phyloP scores from a whole-genome alignment of 2,329 filamentous ascomycete genomes.

The Fusarium sp. region DNA sequence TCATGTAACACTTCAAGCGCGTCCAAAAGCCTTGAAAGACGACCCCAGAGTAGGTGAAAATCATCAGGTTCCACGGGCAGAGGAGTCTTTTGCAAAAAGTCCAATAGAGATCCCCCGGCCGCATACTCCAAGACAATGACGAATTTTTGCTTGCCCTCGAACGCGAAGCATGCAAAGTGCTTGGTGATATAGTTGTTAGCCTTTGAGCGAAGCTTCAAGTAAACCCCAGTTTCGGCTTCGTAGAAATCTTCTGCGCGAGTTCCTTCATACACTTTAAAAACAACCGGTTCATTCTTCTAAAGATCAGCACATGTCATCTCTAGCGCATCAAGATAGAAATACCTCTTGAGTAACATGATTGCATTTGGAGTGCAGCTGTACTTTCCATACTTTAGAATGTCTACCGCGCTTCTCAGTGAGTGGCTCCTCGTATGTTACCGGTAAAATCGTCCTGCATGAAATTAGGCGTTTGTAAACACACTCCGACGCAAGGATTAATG shows the following conservation, averaged over 20 bases:
- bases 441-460: background rate
- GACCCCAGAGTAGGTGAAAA: background rate
- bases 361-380: background rate
- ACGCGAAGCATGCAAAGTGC: constrained; percentile 13
- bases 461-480: background rate
- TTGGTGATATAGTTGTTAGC: background rate
- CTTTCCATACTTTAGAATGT: background rate
- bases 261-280: constrained; percentile 26
- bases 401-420: background rate
- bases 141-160: background rate
- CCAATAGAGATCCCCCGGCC: background rate
- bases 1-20: background rate
- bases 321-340: background rate
- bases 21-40: constrained; percentile 3
- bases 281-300: background rate
- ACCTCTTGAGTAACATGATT: background rate
- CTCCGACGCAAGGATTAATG: background rate
- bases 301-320: background rate
- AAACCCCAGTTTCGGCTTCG: constrained; percentile 1
- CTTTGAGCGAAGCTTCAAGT: background rate
- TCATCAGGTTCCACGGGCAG: background rate
- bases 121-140: constrained; percentile 24
- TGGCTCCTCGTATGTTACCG: background rate
- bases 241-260: background rate
- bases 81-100: background rate